phyloP scores from a whole-genome alignment of 441 rosid species.

The Pelargonium myrrhifolium region DNA sequence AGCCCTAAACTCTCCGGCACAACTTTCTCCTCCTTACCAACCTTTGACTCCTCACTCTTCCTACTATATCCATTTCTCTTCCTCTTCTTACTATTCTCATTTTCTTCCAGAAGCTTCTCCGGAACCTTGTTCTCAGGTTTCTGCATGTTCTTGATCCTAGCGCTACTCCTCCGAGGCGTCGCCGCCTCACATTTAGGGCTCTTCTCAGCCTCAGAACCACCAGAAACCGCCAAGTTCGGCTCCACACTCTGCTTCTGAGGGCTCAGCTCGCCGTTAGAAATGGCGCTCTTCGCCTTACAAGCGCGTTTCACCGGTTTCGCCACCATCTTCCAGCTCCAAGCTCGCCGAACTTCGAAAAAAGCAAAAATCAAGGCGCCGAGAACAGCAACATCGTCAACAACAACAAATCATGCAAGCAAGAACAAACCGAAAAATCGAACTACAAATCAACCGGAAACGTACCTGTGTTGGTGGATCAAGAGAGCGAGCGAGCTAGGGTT shows the following conservation, averaged over 20 bases:
- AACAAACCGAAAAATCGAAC: no score
- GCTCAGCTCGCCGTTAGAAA: slow-evolving; percentile 3
- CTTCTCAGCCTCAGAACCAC: neutral
- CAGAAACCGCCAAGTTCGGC: neutral
- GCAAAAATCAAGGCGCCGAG: neutral
- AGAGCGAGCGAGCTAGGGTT: no score
- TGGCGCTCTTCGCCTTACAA: neutral
- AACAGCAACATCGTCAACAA: neutral
- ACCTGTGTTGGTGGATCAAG: no score
- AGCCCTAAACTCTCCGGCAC: neutral
- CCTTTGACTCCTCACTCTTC: neutral
- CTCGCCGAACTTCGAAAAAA: neutral
- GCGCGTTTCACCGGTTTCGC: neutral
- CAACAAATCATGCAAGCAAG: no score
- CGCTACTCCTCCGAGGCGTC: neutral
- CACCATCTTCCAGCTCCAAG: neutral
- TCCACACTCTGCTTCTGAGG: neutral
- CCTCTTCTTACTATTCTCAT: neutral
- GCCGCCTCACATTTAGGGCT: neutral
- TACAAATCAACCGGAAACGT: no score
- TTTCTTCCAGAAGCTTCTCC: neutral
- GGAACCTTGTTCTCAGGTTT: neutral
- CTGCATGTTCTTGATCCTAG: neutral
- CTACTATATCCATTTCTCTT: neutral
- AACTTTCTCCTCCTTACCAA: neutral